Evolutionary conservation across 768 basidiomycete genomes (phyloP), one percentile per base, ranked within the genome.

Genomic region (Tubosaeta sp.): DNA sequence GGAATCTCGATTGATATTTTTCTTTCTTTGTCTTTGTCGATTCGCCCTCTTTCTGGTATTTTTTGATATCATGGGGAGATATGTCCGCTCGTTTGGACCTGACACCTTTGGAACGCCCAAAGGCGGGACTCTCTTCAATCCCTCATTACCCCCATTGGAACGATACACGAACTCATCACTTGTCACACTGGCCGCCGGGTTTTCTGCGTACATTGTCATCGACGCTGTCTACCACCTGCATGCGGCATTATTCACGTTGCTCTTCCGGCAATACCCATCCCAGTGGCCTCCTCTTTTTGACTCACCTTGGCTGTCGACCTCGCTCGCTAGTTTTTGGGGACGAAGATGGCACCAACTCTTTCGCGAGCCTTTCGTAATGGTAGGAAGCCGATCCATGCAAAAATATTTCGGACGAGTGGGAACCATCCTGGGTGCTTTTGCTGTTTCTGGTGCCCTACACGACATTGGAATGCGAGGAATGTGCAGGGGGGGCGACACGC

Each of bases 271-370:
- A 61, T 55, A 69, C 43, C 75, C 76, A 0, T 69, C 68, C 0
- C 72, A 80, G 46, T 87, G 84, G 83, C 86, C 86, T 0, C 85
- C 83, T 2, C 52, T 81, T 22, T 85, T 86, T 63, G 69, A 78
- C 47, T 44, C 66, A 6, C 86, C 86, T 4, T 87, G 78, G 77
- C 35, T 61, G 9, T 63, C 81, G 1, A 80, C 79, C 4, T 86
- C 83, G 5, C 66, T 88, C 18, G 63, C 69, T 32, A 76, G 82
- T 21, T 79, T 84, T 48, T 88, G 86, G 87, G 71, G 76, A 4
- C 62, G 54, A 50, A 68, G 76, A 18, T 88, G 87, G 86, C 86
- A 88, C 56, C 84, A 86, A 57, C 52, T 81, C 6, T 83, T 86
- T 59, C 76, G 84, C 8, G 76, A 81, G 38, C 58, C 65, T 32